These are phyloP conservation scores for Cladosporium velox DNA, from an alignment of 2,329 filamentous ascomycete species.

Conservation along the genomic window DNA sequence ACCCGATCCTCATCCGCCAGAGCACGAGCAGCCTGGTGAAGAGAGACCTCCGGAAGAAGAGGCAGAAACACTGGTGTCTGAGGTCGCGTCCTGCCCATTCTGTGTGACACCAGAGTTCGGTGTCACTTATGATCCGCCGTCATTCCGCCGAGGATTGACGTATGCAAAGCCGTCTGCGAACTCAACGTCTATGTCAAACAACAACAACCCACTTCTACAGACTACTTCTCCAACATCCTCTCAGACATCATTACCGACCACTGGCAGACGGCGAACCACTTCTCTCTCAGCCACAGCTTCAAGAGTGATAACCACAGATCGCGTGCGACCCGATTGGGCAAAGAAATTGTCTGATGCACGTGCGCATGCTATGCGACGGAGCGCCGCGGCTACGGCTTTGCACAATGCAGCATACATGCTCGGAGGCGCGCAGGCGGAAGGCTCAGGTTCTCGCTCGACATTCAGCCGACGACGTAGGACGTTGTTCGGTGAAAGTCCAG, in stretches of 20 bases:
- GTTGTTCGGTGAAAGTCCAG: constrained; percentile 53
- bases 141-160: constrained; percentile 79
- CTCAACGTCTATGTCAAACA: constrained; percentile 38
- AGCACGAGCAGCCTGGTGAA: constrained; percentile 53
- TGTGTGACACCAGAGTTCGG: constrained; percentile 95
- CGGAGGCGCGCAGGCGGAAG: constrained; percentile 46
- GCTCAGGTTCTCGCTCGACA: constrained; percentile 15
- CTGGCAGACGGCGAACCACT: constrained; percentile 59
- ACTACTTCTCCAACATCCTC: constrained; percentile 78
- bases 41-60: constrained; percentile 45
- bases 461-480: constrained; percentile 53
- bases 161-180: constrained; percentile 54
- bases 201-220: constrained; percentile 51
- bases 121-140: constrained; percentile 88
- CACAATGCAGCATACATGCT: constrained; percentile 95
- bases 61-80: constrained; percentile 74
- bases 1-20: constrained; percentile 84
- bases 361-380: constrained; percentile 79
- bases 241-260: constrained; percentile 39
- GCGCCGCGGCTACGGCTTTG: constrained; percentile 88
- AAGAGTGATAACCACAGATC: constrained; percentile 88
- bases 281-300: constrained; percentile 81
- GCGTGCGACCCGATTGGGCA: constrained; percentile 90
- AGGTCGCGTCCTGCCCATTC: constrained; percentile 90
- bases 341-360: constrained; percentile 83